A percentile compares a stretch with the other conserved stretches of the same genome.
Conservation (phyloP, 2,329 filamentous ascomycete genomes). For the Microdochium trichocladiopsis region DNA sequence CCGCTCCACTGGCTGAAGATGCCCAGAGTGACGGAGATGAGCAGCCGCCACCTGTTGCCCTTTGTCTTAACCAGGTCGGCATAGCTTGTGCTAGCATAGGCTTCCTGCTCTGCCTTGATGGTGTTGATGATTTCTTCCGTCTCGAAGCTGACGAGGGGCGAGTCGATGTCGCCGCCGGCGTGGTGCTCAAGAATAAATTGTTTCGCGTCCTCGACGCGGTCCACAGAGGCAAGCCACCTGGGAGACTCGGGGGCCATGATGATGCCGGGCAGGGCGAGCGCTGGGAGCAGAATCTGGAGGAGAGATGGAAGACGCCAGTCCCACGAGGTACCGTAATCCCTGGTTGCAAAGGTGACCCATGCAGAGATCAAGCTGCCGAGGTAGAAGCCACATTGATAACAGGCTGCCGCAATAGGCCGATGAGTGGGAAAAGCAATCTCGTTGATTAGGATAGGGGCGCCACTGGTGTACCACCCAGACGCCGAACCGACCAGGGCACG, state of each 20-base stretch:
- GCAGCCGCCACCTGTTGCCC: neutral
- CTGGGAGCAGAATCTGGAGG: conserved; percentile 1
- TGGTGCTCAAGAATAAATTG: conserved; percentile 23
- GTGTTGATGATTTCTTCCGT: conserved; percentile 5
- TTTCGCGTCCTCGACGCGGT: neutral
- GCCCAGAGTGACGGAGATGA: neutral
- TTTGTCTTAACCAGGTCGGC: neutral
- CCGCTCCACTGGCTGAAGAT: neutral
- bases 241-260: conserved; percentile 1
- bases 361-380: conserved; percentile 16
- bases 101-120: neutral
- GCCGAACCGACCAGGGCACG: conserved; percentile 27
- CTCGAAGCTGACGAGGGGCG: conserved; percentile 34
- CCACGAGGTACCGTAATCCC: neutral
- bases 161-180: conserved; percentile 36
- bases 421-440: conserved; percentile 35
- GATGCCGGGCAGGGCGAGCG: neutral
- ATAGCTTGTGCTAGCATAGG: neutral
- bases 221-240: conserved; percentile 2
- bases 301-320: conserved; percentile 2
- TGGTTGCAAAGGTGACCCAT: conserved; percentile 15
- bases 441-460: conserved; percentile 29
- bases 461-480: conserved; percentile 21
- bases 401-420: conserved; percentile 21
- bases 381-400: conserved; percentile 24